Evolutionary conservation across 306 rosid genomes (phyloP).

Genomic region (Heteromeles arbutifolia): DNA sequence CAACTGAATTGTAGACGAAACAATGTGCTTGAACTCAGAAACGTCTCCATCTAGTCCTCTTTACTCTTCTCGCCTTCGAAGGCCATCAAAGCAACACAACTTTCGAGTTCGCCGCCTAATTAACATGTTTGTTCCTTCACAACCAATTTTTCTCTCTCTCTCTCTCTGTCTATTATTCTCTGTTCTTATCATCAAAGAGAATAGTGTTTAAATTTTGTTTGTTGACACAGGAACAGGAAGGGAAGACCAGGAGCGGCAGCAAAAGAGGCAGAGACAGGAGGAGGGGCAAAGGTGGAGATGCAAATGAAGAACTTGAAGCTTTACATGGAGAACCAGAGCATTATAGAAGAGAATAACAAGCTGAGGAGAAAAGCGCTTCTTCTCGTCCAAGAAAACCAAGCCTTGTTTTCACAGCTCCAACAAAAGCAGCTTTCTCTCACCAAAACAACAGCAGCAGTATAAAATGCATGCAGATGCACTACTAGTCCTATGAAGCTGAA

Average conservation of each 20-base stretch:
- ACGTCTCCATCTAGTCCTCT: constrained; percentile 16
- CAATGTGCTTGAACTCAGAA: constrained; percentile 42
- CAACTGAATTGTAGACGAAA: neutral
- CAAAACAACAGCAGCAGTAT: constrained; percentile 1
- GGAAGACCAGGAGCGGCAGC: constrained; percentile 30
- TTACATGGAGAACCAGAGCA: constrained; percentile 54
- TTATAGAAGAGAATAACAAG: constrained; percentile 69
- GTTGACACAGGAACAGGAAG: constrained; percentile 33
- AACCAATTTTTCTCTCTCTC: neutral
- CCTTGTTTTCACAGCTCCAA: constrained; percentile 52
- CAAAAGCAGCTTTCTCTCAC: constrained; percentile 18
- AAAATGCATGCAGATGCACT: neutral
- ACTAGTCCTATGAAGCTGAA: neutral
- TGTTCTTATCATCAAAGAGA: neutral
- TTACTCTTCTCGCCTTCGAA: constrained; percentile 18
- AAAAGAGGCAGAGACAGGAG: constrained; percentile 7
- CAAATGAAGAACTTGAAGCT: constrained; percentile 61
- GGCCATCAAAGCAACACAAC: constrained; percentile 26
- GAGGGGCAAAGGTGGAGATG: constrained; percentile 37
- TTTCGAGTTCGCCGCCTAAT: constrained; percentile 37
- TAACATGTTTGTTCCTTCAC: constrained; percentile 35
- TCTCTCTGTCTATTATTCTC: neutral
- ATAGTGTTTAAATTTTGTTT: neutral
- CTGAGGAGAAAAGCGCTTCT: constrained; percentile 66
- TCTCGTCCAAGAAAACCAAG: constrained; percentile 69